Base-by-base conservation (phyloP, 1,139 yeast species). In the Yamadazyma kanchanaburiensis region DNA sequence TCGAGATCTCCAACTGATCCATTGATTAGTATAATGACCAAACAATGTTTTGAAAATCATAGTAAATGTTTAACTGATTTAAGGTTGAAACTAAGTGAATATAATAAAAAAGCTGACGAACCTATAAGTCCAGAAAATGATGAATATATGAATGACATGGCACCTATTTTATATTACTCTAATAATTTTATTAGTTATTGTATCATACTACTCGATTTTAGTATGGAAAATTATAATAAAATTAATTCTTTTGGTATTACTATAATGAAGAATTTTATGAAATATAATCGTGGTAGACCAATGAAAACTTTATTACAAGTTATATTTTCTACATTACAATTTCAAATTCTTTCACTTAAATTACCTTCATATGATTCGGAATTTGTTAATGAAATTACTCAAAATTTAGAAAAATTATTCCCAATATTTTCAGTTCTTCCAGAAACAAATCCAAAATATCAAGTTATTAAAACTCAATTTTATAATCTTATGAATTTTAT, bases 301-400 rank as follows among this genome's bases (percentile, higher is more conserved):
- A 25, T 31, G 8, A 27, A 21, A 2, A 25, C 27, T 19, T 26
- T 34, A 19, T 35, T 37, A 4, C 18, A 29, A n/a, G 18, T 28
- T 16, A 32, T 42, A 27, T 14, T 31, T 9, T 32, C 35, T 11
- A 23, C 34, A 4, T 24, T 33, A 12, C 47, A 43, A 26, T 38
- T 33, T 25, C 51, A 47, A 28, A 42, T 52, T 14, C 38, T 50
- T 23, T 42, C 51, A 19, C 45, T 57, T 5, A 43, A 48, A 28
- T 37, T 57, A 13, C 63, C 63, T n/a, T 40, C 52, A 3, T 58
- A 58, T 33, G 39, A 50, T 22, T 55, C 60, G 0, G 32, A 40
- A 14, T 55, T 51, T 31, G 26, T 56, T 11, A 33, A 37, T 30
- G 62, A 58, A 34, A 35, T 55, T 12, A 35, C 38, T n/a, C 29